Conservation (phyloP, 441 rosid species). For the Eruca vesicaria region DNA sequence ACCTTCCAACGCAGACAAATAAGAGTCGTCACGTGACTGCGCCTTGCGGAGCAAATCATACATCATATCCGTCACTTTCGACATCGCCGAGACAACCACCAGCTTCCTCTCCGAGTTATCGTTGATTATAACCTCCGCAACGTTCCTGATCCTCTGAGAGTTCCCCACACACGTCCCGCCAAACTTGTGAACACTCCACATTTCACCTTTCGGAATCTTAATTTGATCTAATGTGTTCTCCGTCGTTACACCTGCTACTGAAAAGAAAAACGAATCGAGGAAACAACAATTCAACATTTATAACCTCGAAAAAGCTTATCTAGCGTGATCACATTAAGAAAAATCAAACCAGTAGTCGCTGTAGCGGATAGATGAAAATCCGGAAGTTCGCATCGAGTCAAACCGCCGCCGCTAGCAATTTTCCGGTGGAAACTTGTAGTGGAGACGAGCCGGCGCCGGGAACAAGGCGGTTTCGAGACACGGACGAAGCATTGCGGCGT, state of each 20-base stretch:
- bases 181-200: constrained; percentile 90
- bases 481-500: constrained; percentile 24
- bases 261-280: constrained; percentile 14
- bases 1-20: constrained; percentile 64
- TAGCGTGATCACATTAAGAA: not conserved
- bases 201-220: constrained; percentile 56
- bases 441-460: constrained; percentile 13
- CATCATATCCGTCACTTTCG: constrained; percentile 97
- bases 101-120: constrained; percentile 75
- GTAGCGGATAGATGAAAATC: constrained; percentile 34
- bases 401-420: constrained; percentile 1
- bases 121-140: constrained; percentile 58
- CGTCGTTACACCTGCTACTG: constrained; percentile 53
- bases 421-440: constrained; percentile 1
- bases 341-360: constrained; percentile 23
- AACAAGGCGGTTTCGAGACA: constrained; percentile 13
- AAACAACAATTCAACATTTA: not conserved
- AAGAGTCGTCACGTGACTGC: constrained; percentile 76
- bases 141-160: constrained; percentile 79
- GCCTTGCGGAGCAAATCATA: constrained; percentile 81
- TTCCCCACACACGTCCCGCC: constrained; percentile 95
- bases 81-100: constrained; percentile 92
- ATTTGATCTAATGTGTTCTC: constrained; percentile 47
- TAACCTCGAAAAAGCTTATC: not conserved
- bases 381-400: constrained; percentile 29